Percentiles rank a stretch among this genome's conserved stretches.
phyloP scores from a whole-genome alignment of 2,329 filamentous ascomycete species.

The Tolypocladium tundrense region DNA sequence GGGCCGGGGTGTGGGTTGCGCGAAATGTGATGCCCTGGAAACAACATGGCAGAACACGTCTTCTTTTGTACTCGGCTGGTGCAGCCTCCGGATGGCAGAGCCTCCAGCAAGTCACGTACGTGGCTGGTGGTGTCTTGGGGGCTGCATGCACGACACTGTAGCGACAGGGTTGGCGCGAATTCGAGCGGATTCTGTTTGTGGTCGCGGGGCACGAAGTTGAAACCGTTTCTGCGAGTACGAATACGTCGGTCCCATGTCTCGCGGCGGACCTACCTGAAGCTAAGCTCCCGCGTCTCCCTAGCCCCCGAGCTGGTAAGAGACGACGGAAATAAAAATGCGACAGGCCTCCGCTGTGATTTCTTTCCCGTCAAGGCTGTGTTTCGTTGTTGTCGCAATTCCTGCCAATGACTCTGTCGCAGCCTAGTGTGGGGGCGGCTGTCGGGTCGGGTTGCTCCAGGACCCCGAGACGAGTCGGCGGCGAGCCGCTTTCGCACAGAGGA shows the following conservation, averaged over 20 bases:
- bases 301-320: neutral
- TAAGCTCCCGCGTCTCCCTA: neutral
- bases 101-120: no score
- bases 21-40: no score
- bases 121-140: neutral
- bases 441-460: constrained; percentile 20
- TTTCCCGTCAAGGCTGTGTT: neutral
- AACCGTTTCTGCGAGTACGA: neutral
- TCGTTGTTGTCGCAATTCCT: no score
- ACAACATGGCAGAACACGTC: no score
- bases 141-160: no score
- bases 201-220: neutral
- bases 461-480: constrained; percentile 13
- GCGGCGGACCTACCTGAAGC: neutral
- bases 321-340: neutral
- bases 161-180: neutral
- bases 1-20: no score
- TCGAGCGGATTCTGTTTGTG: neutral
- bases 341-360: neutral
- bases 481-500: neutral
- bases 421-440: neutral
- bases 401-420: neutral
- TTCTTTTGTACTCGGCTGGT: no score
- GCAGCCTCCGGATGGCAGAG: no score
- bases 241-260: neutral